A percentile compares a stretch with the other conserved stretches of the same genome.
These are phyloP conservation scores for Myochromella boudieri DNA, from an alignment of 768 basidiomycete genomes.

Conservation along the genomic window DNA sequence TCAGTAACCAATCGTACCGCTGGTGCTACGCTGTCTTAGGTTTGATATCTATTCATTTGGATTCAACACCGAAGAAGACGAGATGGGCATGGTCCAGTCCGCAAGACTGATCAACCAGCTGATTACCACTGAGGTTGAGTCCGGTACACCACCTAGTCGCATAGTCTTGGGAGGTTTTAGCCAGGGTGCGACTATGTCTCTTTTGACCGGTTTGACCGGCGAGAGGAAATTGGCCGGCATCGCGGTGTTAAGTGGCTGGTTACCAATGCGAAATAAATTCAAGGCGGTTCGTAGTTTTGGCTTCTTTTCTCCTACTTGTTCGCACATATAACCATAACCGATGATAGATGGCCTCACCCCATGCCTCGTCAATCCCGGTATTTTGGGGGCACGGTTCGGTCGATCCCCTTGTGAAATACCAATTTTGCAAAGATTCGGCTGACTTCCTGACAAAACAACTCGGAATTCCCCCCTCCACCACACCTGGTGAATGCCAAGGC, in stretches of 20 bases:
- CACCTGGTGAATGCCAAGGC: conserved; percentile 47
- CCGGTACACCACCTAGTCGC: conserved; percentile 63
- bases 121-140: conserved; percentile 72
- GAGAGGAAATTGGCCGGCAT: conserved; percentile 72
- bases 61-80: conserved; percentile 67
- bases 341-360: conserved; percentile 58
- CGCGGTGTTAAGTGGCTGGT: conserved; percentile 75
- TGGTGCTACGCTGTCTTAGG: conserved; percentile 38
- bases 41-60: conserved; percentile 76
- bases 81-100: conserved; percentile 70
- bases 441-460: conserved; percentile 55
- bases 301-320: background rate
- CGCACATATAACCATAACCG: too few relatives aligned
- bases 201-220: conserved; percentile 71
- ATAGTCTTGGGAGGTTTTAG: conserved; percentile 90
- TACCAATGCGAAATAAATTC: conserved; percentile 67
- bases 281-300: conserved; percentile 48
- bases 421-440: conserved; percentile 53
- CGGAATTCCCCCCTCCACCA: conserved; percentile 44
- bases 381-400: conserved; percentile 85
- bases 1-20: conserved; percentile 2
- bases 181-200: conserved; percentile 78
- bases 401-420: conserved; percentile 70
- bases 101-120: conserved; percentile 61
- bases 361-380: conserved; percentile 64